Evolutionary conservation across 2,329 filamentous ascomycete genomes (phyloP).

Genomic region (Piedraia hortae): DNA sequence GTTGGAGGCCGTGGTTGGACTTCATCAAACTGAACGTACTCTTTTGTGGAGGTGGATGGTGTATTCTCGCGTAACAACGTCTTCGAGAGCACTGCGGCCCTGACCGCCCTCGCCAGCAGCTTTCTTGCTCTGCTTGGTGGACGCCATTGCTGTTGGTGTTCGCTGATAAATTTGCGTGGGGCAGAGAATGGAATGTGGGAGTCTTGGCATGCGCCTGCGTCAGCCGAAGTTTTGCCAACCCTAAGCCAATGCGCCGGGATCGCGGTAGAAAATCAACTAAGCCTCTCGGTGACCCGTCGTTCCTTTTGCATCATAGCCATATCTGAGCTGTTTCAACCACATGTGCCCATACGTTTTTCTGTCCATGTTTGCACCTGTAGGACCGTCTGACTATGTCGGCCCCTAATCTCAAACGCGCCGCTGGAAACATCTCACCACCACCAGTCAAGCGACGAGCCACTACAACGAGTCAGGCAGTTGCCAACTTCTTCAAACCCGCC

Average conservation of each 20-base stretch:
- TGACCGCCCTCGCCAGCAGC: conserved; percentile 33
- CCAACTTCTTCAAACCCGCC: conserved; percentile 64
- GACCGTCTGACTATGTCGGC: too few relatives aligned
- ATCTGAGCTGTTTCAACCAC: too few relatives aligned
- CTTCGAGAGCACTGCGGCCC: conserved; percentile 78
- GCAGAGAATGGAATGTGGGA: conserved; percentile 1
- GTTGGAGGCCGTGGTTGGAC: conserved; percentile 25
- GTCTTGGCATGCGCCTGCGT: conserved; percentile 2
- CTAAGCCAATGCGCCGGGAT: too few relatives aligned
- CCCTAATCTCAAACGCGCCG: too few relatives aligned
- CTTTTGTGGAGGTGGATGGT: conserved; percentile 99
- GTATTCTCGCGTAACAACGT: conserved; percentile 99
- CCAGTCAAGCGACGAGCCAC: conserved; percentile 27
- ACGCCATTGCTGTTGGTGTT: conserved; percentile 20
- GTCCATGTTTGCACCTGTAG: too few relatives aligned
- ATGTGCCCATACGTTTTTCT: too few relatives aligned
- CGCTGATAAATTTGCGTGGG: too few relatives aligned
- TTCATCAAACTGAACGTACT: conserved; percentile 59
- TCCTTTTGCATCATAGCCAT: too few relatives aligned
- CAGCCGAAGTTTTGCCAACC: too few relatives aligned
- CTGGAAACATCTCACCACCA: conserved; percentile 27
- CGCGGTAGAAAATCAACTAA: too few relatives aligned
- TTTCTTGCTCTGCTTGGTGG: conserved; percentile 27
- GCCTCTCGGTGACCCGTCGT: too few relatives aligned
- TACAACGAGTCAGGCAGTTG: conserved; percentile 35